Conservation (phyloP, 345 rosid genomes). For the Rhizophora apiculata region DNA sequence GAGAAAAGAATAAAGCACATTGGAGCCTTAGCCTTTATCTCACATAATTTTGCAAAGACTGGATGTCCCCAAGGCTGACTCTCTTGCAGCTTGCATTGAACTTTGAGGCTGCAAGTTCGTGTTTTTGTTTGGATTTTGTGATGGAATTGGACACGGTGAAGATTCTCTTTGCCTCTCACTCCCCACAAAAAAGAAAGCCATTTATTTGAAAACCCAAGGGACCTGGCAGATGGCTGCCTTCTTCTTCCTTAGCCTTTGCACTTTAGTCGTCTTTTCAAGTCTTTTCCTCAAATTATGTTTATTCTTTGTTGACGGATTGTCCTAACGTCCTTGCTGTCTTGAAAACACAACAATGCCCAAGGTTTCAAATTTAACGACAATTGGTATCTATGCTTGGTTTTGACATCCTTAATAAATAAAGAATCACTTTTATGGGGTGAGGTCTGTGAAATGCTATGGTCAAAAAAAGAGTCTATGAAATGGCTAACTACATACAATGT, state of each 20-base stretch:
- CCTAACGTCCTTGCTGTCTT: not conserved
- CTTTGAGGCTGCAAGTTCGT: not conserved
- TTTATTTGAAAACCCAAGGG: not conserved
- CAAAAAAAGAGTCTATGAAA: too few species aligned
- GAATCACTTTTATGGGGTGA: too few species aligned
- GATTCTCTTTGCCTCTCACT: not conserved
- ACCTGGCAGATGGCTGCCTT: not conserved
- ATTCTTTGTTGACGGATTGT: not conserved
- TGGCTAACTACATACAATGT: too few species aligned
- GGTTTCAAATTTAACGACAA: not conserved
- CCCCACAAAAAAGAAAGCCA: not conserved
- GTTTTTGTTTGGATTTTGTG: not conserved
- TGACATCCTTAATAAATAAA: not conserved
- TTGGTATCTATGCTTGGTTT: not conserved
- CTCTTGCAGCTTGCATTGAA: not conserved
- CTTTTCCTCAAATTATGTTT: not conserved
- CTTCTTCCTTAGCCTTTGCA: not conserved
- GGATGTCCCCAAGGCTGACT: not conserved
- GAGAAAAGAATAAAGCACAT: slow-evolving; percentile 6
- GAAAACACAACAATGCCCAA: not conserved
- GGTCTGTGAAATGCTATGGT: too few species aligned
- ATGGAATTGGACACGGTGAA: not conserved
- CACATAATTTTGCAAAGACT: not conserved
- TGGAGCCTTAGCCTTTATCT: not conserved
- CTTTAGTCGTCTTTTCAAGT: slow-evolving; percentile 11